phyloP scores from a whole-genome alignment of 2,329 filamentous ascomycete species.

The Xylariales sp. region DNA sequence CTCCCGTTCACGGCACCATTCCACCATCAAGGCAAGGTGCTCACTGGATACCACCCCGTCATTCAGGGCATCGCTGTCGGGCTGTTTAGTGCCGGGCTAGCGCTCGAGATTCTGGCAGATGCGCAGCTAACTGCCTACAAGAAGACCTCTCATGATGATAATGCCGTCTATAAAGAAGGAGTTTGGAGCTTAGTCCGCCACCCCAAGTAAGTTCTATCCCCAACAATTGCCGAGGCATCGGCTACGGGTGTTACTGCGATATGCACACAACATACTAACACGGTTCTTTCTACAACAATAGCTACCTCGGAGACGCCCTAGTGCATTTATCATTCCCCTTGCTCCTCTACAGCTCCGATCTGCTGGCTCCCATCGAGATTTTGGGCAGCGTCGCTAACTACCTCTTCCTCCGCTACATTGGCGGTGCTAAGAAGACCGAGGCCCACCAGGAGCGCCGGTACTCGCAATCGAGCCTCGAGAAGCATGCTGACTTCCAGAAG shows the following conservation, averaged over 20 bases:
- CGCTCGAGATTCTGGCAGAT: constrained; percentile 53
- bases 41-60: constrained; percentile 27
- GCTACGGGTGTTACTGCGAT: too few relatives aligned
- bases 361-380: constrained; percentile 49
- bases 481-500: constrained; percentile 46
- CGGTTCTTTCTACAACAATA: constrained; percentile 16
- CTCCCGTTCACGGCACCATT: constrained; percentile 54
- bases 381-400: constrained; percentile 56
- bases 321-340: constrained; percentile 56
- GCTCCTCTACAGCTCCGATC: constrained; percentile 48
- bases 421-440: constrained; percentile 53
- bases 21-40: constrained; percentile 27
- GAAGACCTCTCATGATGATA: constrained; percentile 25
- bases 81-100: constrained; percentile 51
- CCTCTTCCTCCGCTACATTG: constrained; percentile 50
- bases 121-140: constrained; percentile 49
- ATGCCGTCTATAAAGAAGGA: constrained; percentile 45
- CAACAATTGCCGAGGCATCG: too few relatives aligned
- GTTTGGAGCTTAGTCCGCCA: constrained; percentile 60
- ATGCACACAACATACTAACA: neutral
- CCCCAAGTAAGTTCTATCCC: constrained; percentile 49
- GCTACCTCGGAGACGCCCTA: constrained; percentile 57
- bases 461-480: constrained; percentile 40
- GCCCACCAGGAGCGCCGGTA: constrained; percentile 48
- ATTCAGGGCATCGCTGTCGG: constrained; percentile 43